A percentile compares a stretch with the other conserved stretches of the same genome.
Conservation (phyloP, 2,329 filamentous ascomycete species). For the Capronia coronata region DNA sequence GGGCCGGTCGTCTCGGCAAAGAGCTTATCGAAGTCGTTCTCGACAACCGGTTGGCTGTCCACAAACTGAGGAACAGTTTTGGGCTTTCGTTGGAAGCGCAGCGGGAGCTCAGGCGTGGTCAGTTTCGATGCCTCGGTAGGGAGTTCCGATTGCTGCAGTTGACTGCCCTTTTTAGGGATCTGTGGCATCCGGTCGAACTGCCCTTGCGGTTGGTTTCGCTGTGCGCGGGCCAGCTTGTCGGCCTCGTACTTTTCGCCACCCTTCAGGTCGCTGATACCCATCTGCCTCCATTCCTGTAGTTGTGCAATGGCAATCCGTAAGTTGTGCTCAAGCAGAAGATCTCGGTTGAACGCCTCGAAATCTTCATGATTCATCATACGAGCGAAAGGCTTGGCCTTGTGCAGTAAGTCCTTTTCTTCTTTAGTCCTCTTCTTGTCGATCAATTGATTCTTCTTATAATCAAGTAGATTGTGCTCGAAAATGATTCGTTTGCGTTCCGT, state of each 20-base stretch:
- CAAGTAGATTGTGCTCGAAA: constrained; percentile 87
- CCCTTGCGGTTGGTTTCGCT: constrained; percentile 61
- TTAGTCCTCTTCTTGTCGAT: constrained; percentile 92
- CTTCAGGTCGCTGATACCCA: constrained; percentile 76
- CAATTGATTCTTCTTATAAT: constrained; percentile 86
- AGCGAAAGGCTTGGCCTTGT: constrained; percentile 92
- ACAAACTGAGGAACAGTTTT: constrained; percentile 35
- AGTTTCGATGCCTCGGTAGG: constrained; percentile 68
- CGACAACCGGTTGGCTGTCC: constrained; percentile 32
- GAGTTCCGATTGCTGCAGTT: constrained; percentile 62
- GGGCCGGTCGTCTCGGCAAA: constrained; percentile 50
- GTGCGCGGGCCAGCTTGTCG: constrained; percentile 72
- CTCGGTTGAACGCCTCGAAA: constrained; percentile 78
- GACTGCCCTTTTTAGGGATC: constrained; percentile 53
- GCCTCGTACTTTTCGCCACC: constrained; percentile 87
- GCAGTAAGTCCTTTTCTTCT: constrained; percentile 83
- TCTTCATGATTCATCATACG: constrained; percentile 93
- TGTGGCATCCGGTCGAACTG: constrained; percentile 78
- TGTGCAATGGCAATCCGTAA: constrained; percentile 82
- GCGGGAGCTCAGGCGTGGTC: constrained; percentile 69
- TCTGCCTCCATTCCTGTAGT: constrained; percentile 85
- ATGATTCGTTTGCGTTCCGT: constrained; percentile 94
- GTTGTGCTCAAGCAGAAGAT: constrained; percentile 84
- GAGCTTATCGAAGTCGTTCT: constrained; percentile 50
- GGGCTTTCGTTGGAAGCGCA: constrained; percentile 47